Evolutionary conservation across 768 basidiomycete genomes (phyloP).

Genomic region (Coprinopsis sp.): DNA sequence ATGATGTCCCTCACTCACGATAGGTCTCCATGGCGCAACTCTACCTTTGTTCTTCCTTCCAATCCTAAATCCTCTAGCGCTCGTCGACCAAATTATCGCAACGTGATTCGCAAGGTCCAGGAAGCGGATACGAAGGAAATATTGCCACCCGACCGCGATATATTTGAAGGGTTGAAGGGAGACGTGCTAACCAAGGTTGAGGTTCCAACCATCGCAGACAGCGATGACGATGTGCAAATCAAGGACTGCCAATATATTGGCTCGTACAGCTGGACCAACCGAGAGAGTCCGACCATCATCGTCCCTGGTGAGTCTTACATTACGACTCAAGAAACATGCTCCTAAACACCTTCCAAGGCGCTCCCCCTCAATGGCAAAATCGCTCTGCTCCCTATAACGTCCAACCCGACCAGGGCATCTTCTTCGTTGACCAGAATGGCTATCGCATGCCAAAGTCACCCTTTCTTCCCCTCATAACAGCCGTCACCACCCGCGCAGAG

Average conservation of each 20-base stretch:
- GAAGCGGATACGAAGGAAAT: background rate
- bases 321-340: background rate
- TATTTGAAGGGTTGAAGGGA: slow-evolving; percentile 31
- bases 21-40: slow-evolving; percentile 8
- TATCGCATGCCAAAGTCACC: slow-evolving; percentile 33
- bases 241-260: slow-evolving; percentile 38
- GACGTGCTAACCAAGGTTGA: slow-evolving; percentile 23
- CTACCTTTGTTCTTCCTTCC: slow-evolving; percentile 6
- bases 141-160: slow-evolving; percentile 30
- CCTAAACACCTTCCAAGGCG: no score
- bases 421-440: slow-evolving; percentile 56
- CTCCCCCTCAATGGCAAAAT: slow-evolving; percentile 54
- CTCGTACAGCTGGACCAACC: slow-evolving; percentile 54
- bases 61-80: background rate
- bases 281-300: slow-evolving; percentile 44
- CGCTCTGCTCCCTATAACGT: slow-evolving; percentile 47
- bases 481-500: slow-evolving; percentile 42
- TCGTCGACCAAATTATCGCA: background rate
- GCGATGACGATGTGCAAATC: slow-evolving; percentile 30
- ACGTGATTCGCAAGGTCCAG: slow-evolving; percentile 9
- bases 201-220: slow-evolving; percentile 13
- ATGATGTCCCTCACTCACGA: slow-evolving; percentile 3
- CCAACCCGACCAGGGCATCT: slow-evolving; percentile 45
- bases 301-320: slow-evolving; percentile 35
- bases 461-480: slow-evolving; percentile 53